Conservation (phyloP, 2,329 filamentous ascomycete species). For the Didymella lethalis region DNA sequence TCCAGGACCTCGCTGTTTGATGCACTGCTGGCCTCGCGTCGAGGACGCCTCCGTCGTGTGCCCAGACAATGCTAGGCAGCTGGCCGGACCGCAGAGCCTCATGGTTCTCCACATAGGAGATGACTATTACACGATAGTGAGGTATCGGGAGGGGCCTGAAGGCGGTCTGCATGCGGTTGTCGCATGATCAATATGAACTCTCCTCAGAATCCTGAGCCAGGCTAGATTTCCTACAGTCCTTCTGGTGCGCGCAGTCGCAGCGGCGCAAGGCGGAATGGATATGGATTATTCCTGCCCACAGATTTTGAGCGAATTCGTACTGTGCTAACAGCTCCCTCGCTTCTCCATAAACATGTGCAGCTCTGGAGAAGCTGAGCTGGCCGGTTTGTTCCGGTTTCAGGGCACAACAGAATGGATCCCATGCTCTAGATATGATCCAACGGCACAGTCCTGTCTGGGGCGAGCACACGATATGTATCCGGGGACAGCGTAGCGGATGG, state of each 20-base stretch:
- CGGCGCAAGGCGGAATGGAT: neutral
- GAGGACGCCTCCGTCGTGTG: conserved; percentile 6
- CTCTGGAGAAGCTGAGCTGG: conserved; percentile 13
- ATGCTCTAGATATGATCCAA: neutral
- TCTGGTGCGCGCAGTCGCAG: neutral
- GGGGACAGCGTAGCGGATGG: conserved; percentile 14
- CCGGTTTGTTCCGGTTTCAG: conserved; percentile 18
- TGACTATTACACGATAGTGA: conserved; percentile 22
- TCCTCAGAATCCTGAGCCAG: neutral
- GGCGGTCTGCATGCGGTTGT: conserved; percentile 12
- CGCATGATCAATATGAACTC: conserved; percentile 9
- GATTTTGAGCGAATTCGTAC: neutral
- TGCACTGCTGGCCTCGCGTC: conserved; percentile 2
- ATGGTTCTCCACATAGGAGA: conserved; percentile 16
- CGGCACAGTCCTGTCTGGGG: conserved; percentile 14
- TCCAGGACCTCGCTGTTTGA: neutral
- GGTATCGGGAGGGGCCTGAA: conserved; percentile 6
- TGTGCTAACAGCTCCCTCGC: conserved; percentile 1
- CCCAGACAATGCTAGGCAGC: conserved; percentile 10
- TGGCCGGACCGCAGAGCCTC: conserved; percentile 21
- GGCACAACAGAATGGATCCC: conserved; percentile 1
- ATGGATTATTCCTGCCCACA: neutral
- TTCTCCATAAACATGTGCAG: conserved; percentile 9
- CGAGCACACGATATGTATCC: conserved; percentile 11
- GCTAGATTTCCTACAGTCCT: neutral